Base-by-base conservation (phyloP, 176 grass and related monocot genomes). In the Rhynchospora breviuscula region DNA sequence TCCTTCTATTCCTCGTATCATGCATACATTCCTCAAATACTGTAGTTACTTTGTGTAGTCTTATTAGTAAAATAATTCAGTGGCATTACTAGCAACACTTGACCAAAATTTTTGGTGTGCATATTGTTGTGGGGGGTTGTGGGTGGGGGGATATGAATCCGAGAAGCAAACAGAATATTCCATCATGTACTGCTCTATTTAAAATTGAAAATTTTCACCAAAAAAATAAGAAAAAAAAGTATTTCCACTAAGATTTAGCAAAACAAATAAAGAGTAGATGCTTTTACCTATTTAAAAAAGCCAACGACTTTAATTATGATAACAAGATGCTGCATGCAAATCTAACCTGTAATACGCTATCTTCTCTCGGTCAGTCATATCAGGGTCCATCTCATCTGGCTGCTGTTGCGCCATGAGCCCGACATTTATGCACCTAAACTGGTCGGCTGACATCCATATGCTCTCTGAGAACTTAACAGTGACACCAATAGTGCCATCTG, bases 281-380 rank as follows among this genome's bases (percentile, higher is more conserved):
- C 9, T 26, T 52, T 49, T 75, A 51, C 46, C 46, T 52, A 75
- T 49, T 52, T 23, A n/a, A n/a, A 75, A 5, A 53, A 70, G 33
- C n/a, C 10, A 5, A 74, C 1, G 45, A 53, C 40, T 71, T 47
- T 71, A 10, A 17, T 21, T 71, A 21, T 46, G 0, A 46, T 51
- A 75, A 26, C 10, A 75, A 23, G 21, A 43, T 10, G 65, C 65
- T 43, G 68, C 71, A 75, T 75, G 71, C 45, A 75, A 75, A 75
- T 78, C 73, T 62, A 46, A 81, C 79, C 79, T 82, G 47, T 93
- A 92, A 87, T 95, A 98, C 45, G 94, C 84, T 84, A 98, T 89
- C 86, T 98, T 98, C 88, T 95, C 95, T 84, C 90, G 88, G 81
- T 98, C 95, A 0, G 95, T 98, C 95, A 98, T 93, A 83, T 98